These are phyloP conservation scores for Chrysosporium queenslandicum DNA, from an alignment of 2,329 filamentous ascomycete genomes.

Conservation along the genomic window DNA sequence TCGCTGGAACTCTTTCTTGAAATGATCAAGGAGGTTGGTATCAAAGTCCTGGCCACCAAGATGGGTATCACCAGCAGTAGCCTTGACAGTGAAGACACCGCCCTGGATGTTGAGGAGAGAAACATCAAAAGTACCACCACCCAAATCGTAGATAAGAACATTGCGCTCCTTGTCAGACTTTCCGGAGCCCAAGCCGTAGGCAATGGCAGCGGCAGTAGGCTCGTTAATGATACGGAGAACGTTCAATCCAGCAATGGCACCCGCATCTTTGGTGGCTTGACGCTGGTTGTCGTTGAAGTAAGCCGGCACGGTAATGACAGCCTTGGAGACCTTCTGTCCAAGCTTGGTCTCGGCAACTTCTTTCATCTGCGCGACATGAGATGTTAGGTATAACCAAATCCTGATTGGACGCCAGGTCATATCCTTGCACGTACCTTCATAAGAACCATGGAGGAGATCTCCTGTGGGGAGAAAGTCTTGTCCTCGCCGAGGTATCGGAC, in stretches of 20 bases:
- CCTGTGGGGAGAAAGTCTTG: conserved; percentile 95
- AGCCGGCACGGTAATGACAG: conserved; percentile 94
- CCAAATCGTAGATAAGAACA: conserved; percentile 98
- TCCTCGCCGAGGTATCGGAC: conserved; percentile 91
- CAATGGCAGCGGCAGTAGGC: conserved; percentile 94
- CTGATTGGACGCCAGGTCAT: neutral
- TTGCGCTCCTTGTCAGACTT: conserved; percentile 97
- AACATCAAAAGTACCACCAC: conserved; percentile 99
- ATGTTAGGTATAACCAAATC: neutral
- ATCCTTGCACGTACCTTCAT: conserved; percentile 60
- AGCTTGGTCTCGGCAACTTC: conserved; percentile 98
- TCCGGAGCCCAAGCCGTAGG: conserved; percentile 91
- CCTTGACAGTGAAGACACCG: conserved; percentile 98
- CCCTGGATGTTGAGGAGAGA: conserved; percentile 97
- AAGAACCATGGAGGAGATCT: conserved; percentile 98
- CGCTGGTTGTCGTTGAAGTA: conserved; percentile 99
- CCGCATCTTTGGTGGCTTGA: conserved; percentile 98
- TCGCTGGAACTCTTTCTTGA: conserved; percentile 84
- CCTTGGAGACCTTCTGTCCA: conserved; percentile 98
- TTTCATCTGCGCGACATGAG: conserved; percentile 64
- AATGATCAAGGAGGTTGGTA: conserved; percentile 88
- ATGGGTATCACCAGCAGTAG: conserved; percentile 94
- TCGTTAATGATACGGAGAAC: conserved; percentile 99
- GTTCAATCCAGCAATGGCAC: conserved; percentile 93
- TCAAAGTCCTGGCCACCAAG: conserved; percentile 95